A percentile compares a stretch with the other conserved stretches of the same genome.
These are phyloP conservation scores for Patellifolia procumbens DNA, from an alignment of 179 eudicot species.

Conservation along the genomic window DNA sequence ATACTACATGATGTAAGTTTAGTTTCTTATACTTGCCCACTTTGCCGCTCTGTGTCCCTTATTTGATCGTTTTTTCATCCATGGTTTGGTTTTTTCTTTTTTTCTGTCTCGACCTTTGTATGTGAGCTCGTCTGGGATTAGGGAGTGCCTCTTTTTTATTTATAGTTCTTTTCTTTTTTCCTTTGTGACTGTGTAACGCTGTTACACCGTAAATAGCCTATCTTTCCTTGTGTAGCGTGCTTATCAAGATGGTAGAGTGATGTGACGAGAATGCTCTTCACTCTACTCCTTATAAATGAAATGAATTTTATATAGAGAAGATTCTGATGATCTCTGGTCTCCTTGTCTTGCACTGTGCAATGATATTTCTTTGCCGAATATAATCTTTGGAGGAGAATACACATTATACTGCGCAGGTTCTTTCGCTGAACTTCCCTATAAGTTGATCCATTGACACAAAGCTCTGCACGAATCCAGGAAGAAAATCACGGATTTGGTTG, in stretches of 20 bases:
- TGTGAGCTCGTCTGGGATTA: neutral
- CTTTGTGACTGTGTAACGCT: neutral
- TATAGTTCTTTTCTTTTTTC: neutral
- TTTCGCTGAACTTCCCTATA: neutral
- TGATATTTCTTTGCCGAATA: too few species aligned
- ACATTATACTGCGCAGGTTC: neutral
- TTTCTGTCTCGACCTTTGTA: neutral
- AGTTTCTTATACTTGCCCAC: neutral
- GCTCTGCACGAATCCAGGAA: neutral
- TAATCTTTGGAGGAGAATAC: neutral
- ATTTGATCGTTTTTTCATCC: neutral
- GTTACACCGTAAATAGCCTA: neutral
- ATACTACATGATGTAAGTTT: slow-evolving; percentile 80
- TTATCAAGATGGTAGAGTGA: neutral
- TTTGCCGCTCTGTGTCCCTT: neutral
- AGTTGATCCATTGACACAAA: neutral
- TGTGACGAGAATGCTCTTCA: neutral
- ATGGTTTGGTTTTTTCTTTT: neutral
- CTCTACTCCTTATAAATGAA: neutral
- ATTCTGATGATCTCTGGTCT: neutral
- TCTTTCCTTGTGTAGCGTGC: neutral
- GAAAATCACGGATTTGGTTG: too few species aligned
- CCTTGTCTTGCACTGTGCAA: too few species aligned
- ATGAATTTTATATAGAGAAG: neutral
- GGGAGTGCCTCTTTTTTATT: neutral